These are phyloP conservation scores for Globisporangium nagaii DNA, from an alignment of 352 stramenopile species.

Conservation along the genomic window DNA sequence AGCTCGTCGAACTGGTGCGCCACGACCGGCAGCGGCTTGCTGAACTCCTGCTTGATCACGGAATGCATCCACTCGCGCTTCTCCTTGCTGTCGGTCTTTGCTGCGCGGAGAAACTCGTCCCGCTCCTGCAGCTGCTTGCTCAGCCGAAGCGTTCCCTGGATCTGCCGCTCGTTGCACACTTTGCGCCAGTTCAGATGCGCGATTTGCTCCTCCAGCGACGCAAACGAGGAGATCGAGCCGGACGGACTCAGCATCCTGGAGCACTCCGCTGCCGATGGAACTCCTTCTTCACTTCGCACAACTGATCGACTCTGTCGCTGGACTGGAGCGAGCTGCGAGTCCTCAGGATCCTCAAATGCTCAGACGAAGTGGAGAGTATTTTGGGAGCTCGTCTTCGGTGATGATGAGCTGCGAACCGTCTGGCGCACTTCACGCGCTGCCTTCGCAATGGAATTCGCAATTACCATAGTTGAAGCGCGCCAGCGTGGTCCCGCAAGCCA, in stretches of 20 bases:
- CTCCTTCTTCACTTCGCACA: background rate
- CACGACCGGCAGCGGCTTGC: slow-evolving; percentile 46
- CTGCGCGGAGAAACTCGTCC: slow-evolving; percentile 50
- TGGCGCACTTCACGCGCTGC: too few species aligned
- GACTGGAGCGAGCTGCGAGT: background rate
- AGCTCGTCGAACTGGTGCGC: slow-evolving; percentile 27
- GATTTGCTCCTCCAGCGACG: slow-evolving; percentile 59
- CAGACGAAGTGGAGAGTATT: background rate
- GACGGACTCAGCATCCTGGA: background rate
- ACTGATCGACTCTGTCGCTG: background rate
- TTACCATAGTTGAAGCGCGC: too few species aligned
- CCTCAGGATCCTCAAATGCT: background rate
- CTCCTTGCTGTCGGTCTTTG: slow-evolving; percentile 31
- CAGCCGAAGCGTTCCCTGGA: slow-evolving; percentile 46
- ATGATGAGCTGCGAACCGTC: too few species aligned
- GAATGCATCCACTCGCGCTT: slow-evolving; percentile 41
- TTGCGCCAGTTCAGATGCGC: slow-evolving; percentile 70
- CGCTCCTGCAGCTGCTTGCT: slow-evolving; percentile 61
- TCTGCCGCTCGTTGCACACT: slow-evolving; percentile 64
- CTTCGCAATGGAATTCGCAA: too few species aligned
- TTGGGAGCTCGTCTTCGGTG: slow-evolving; percentile 4
- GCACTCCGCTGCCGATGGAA: background rate
- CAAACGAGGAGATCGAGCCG: slow-evolving; percentile 23
- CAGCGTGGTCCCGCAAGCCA: too few species aligned
- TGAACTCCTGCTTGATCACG: slow-evolving; percentile 52